Evolutionary conservation across 1,139 yeast species (phyloP), one percentile per base, ranked within the genome.

Genomic region (Hansenula sp.): DNA sequence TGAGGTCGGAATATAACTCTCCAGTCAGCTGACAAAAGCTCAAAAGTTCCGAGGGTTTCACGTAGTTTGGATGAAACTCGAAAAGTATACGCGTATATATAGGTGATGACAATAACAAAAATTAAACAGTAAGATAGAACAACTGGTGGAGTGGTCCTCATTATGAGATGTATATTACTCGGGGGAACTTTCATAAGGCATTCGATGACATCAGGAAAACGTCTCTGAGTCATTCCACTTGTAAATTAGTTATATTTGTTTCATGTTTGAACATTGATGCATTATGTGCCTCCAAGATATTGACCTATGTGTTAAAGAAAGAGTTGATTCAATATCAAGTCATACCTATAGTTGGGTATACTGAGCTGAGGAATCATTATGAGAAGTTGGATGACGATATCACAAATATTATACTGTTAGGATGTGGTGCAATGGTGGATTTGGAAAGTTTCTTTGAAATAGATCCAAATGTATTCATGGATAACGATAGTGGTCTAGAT

Each of bases 341-440:
- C 41, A 80, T 89, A 12, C 98, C 99, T 0, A 90, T 92, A n/a
- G 90, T 88, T 17, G 99, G 99, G 1, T 92, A 88, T 56, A 66
- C 81, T 11, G 97, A 90, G 53, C 67, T 94, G 50, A 77, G 77
- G 46, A 57, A 55, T 28, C 88, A 83, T 57, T 90, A 78, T 56
- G 45, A 54, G 11, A 73, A 73, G 41, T 64, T 92, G 32, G 97
- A 90, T 53, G 72, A 66, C 11, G 94, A 87, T 42, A 80, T 92
- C n/a, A 65, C 79, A 13, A 89, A 84, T 55, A 83, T 92, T 12
- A 62, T 94, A 6, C 68, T 90, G 35, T 66, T 94, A 2, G 98
- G 98, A 0, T 92, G 97, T 64, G 98, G 98, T n/a, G 95, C 95
- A 14, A 80, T 86, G 75, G 76, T 90, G 25, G 97, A 94, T 61